Base-by-base conservation (phyloP, 148 eudicot species). In the Rhododendron williamsianum region DNA sequence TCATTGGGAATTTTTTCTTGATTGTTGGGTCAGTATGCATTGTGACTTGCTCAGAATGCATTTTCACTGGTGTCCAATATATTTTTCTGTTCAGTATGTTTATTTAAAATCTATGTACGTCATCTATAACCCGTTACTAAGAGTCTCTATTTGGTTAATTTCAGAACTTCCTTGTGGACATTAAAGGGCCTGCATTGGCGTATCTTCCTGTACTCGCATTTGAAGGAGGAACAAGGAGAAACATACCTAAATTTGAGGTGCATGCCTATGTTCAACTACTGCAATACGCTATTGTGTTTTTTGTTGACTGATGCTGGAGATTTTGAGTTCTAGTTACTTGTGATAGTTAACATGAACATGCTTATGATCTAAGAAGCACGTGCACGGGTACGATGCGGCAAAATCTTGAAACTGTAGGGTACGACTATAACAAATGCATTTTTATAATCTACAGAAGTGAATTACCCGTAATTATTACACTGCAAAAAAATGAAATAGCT, bases 181-280 rank as follows among this genome's bases (percentile, higher is more conserved):
- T 95, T 88, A 97, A 95, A 90, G 99, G 98, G 81, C 98, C 99
- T 33, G 88, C 95, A 43, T 84, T 97, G 88, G 99, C 98, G 54
- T 90, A 87, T 87, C 90, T 97, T 88, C 99, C 99, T 71, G 99
- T 94, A 51, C 93, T 97, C 80, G 94, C 98, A 76, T 97, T 97
- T 95, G 99, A 97, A 94, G 99, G 99, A 80, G 99, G 94, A 82
- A 95, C 94, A 69, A 91, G 98, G 90, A 93, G 96, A 84, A 97
- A 95, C 87, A 92, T 94, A 81, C 99, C 98, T 0, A 97, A 94
- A 80, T 94, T 97, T 91, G 95, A 93, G 99, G 99, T 94, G 89
- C 45, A 84, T 80, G 27, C 33, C 35, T 82, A 48, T 41, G n/a
- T 45, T 63, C 60, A 16, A 71, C 23, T 30, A 67, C 25, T 76